Base-by-base conservation (phyloP, 768 basidiomycete species). In the Tulasnella sp. region DNA sequence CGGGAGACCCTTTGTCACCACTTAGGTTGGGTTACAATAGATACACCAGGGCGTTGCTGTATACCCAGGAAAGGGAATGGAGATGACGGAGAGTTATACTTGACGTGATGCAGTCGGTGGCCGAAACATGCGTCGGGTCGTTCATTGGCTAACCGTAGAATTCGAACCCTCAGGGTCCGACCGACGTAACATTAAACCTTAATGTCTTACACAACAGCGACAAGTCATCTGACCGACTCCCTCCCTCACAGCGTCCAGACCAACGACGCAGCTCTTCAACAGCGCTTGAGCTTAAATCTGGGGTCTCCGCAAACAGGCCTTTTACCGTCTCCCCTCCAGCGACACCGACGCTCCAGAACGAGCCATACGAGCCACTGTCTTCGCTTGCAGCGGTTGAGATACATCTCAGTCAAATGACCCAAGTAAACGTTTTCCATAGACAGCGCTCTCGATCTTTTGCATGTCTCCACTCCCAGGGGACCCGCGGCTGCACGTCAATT, bases 241-340 rank as follows among this genome's bases (percentile, higher is more conserved):
- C 52, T 59, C 52, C 52, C 52, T 59, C 22, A 22, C n/a, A 22
- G 52, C 52, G 52, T 59, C 52, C 52, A 59, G 52, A 59, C 52
- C 52, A 59, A 29, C 52, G 52, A 32, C 52, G 52, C 52, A 59
- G 52, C 52, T 59, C 26, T 14, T 59, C 26, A 3, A 65, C 26
- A 32, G 64, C 64, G 64, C 64, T 65, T 65, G 64, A 65, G 64
- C 64, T 65, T 65, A 65, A 65, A 65, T 36, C 64, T 65, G 64
- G 64, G 64, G 64, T 65, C 64, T 40, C 64, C 64, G 64, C 64
- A 65, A 65, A 65, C 32, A 65, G 64, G 64, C 64, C 64, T 65
- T 7, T 17, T 14, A 59, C 29, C 52, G 26, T 59, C 52, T 59
- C 52, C 52, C 11, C 52, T 59, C 6, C 52, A 59, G 6, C 52